Conservation (phyloP, 2,329 filamentous ascomycete genomes). For the Annulohypoxylon truncatum region DNA sequence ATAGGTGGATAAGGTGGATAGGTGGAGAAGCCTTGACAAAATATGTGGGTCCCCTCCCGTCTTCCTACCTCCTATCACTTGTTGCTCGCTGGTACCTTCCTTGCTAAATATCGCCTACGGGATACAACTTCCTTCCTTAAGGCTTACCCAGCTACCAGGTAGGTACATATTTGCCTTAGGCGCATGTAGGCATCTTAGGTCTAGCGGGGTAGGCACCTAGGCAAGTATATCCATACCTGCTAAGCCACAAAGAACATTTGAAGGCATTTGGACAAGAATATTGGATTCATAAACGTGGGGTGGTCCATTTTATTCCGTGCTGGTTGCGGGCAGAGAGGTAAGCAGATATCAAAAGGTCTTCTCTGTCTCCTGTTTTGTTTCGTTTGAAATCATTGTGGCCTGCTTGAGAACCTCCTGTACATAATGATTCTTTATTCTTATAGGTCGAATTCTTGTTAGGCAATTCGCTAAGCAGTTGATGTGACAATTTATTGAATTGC, state of each 20-base stretch:
- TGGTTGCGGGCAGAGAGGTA: neutral
- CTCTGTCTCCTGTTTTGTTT: neutral
- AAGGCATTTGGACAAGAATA: neutral
- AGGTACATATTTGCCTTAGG: neutral
- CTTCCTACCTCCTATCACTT: neutral
- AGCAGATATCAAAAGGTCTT: conserved; percentile 5
- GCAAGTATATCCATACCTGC: conserved; percentile 14
- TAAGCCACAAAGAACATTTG: conserved; percentile 24
- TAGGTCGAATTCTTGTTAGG: neutral
- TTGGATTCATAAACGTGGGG: conserved; percentile 25
- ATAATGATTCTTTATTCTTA: neutral
- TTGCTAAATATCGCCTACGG: neutral
- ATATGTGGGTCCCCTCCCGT: conserved; percentile 21
- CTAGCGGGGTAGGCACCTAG: neutral
- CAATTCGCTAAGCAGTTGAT: neutral
- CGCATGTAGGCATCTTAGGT: neutral
- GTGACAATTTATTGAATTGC: conserved; percentile 3
- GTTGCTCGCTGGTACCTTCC: neutral
- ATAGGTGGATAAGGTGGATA: conserved; percentile 36
- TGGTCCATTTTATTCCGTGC: conserved; percentile 15
- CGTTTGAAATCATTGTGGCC: neutral
- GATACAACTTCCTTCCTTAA: neutral
- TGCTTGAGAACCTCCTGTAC: neutral
- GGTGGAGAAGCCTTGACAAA: conserved; percentile 34
- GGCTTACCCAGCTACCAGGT: neutral